These are phyloP conservation scores for Coemansia sp. DNA, from an alignment of 192 early-diverging fungal genomes.

Conservation along the genomic window DNA sequence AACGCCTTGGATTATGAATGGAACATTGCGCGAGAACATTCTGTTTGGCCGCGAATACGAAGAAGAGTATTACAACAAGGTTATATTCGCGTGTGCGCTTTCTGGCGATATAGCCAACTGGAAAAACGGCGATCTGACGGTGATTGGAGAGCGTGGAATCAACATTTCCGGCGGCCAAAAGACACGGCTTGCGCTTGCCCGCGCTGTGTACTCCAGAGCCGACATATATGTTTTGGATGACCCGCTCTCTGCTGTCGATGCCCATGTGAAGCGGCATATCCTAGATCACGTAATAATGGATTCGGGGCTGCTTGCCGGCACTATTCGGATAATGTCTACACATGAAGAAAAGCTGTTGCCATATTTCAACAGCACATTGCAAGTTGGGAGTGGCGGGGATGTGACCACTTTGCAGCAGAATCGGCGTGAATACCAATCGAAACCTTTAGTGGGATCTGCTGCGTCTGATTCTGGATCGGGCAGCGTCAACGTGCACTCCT, in stretches of 20 bases:
- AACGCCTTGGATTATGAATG: slow-evolving; percentile 87
- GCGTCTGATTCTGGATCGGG: background rate
- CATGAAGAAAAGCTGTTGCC: slow-evolving; percentile 79
- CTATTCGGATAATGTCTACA: slow-evolving; percentile 84
- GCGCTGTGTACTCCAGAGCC: slow-evolving; percentile 73
- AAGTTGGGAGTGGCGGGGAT: slow-evolving; percentile 71
- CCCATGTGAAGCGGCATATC: slow-evolving; percentile 67
- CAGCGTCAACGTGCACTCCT: background rate
- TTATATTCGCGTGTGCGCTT: slow-evolving; percentile 63
- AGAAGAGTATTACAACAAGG: slow-evolving; percentile 52
- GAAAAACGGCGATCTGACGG: slow-evolving; percentile 44
- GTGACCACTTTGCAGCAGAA: slow-evolving; percentile 10
- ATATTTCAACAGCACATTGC: slow-evolving; percentile 69
- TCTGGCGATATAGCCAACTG: slow-evolving; percentile 61
- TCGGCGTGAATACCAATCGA: slow-evolving; percentile 11
- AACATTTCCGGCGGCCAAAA: slow-evolving; percentile 81
- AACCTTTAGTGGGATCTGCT: slow-evolving; percentile 1
- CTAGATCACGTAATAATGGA: slow-evolving; percentile 62
- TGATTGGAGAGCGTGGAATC: slow-evolving; percentile 56
- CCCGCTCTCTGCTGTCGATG: slow-evolving; percentile 88
- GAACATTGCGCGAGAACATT: slow-evolving; percentile 69
- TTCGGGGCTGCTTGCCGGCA: slow-evolving; percentile 62
- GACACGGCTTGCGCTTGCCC: slow-evolving; percentile 79
- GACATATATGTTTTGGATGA: slow-evolving; percentile 86
- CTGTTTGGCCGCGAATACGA: slow-evolving; percentile 70